These are phyloP conservation scores for Phytophthora pini DNA, from an alignment of 352 stramenopile genomes.

Conservation along the genomic window DNA sequence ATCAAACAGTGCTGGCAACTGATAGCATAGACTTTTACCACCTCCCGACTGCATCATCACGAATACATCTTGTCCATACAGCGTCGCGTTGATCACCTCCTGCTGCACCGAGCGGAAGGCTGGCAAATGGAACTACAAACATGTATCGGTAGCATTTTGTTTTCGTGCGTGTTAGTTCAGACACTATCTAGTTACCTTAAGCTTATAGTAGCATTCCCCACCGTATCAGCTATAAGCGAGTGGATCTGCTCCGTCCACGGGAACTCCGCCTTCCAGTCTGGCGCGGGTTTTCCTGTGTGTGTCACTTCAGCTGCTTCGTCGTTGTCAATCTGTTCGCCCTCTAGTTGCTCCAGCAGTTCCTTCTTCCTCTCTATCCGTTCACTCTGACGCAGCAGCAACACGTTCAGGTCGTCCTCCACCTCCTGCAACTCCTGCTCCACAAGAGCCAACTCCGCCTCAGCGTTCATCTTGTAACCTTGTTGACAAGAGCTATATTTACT, in stretches of 20 bases:
- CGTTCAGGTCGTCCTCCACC: conserved; percentile 61
- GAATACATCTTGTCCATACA: conserved; percentile 90
- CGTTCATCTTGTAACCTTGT: conserved; percentile 26
- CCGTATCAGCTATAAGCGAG: conserved; percentile 34
- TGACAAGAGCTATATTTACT: no score
- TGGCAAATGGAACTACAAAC: conserved; percentile 73
- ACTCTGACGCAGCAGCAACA: conserved; percentile 57
- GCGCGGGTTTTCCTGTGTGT: background rate
- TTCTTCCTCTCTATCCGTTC: conserved; percentile 57
- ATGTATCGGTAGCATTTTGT: no score
- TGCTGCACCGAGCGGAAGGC: conserved; percentile 91
- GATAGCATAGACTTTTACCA: conserved; percentile 91
- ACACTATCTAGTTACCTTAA: no score
- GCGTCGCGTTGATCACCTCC: conserved; percentile 91
- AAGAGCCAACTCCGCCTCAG: conserved; percentile 47
- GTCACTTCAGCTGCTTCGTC: background rate
- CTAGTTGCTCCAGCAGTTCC: conserved; percentile 48
- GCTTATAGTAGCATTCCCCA: background rate
- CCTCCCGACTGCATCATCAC: conserved; percentile 93
- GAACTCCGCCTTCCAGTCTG: conserved; percentile 52
- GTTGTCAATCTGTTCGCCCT: conserved; percentile 6
- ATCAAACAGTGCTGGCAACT: conserved; percentile 83
- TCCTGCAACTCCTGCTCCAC: conserved; percentile 63
- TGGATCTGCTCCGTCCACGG: conserved; percentile 50
- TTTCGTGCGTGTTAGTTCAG: no score